phyloP scores from a whole-genome alignment of 2,329 filamentous ascomycete species.

The Penicillium sp. region DNA sequence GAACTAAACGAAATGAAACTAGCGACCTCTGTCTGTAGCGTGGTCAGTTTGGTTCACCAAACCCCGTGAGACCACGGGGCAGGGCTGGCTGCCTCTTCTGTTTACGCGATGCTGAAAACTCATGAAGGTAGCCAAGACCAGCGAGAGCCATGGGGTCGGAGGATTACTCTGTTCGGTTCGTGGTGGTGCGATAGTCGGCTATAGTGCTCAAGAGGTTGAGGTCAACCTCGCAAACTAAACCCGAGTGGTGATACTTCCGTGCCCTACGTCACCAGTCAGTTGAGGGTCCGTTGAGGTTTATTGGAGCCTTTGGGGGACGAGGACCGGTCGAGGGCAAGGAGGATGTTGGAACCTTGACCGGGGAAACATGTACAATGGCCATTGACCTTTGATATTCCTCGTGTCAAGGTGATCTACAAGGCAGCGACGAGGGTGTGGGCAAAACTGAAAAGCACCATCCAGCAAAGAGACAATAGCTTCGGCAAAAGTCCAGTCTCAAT shows the following conservation, averaged over 20 bases:
- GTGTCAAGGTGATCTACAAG: constrained; percentile 10
- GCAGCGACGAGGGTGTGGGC: background rate
- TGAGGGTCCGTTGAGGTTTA: background rate
- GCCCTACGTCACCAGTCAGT: constrained; percentile 14
- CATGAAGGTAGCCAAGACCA: background rate
- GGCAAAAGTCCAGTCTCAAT: too few relatives aligned
- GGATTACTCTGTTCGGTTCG: background rate
- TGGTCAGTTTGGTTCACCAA: background rate
- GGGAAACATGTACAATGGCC: background rate
- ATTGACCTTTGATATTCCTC: constrained; percentile 4
- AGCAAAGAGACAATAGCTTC: background rate
- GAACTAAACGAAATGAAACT: background rate
- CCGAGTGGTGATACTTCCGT: background rate
- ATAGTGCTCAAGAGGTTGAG: background rate
- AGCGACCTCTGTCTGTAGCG: background rate
- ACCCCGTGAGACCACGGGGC: background rate
- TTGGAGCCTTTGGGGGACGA: too few relatives aligned
- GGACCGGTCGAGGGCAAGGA: too few relatives aligned
- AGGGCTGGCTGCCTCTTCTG: background rate
- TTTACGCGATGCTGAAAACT: background rate
- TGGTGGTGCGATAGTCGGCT: background rate
- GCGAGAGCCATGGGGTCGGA: constrained; percentile 6
- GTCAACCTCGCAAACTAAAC: background rate
- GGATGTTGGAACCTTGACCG: background rate
- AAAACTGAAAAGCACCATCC: background rate